Evolutionary conservation across 1,284 basidiomycete species (phyloP).

Genomic region (Ustanciosporium gigantosporum): DNA sequence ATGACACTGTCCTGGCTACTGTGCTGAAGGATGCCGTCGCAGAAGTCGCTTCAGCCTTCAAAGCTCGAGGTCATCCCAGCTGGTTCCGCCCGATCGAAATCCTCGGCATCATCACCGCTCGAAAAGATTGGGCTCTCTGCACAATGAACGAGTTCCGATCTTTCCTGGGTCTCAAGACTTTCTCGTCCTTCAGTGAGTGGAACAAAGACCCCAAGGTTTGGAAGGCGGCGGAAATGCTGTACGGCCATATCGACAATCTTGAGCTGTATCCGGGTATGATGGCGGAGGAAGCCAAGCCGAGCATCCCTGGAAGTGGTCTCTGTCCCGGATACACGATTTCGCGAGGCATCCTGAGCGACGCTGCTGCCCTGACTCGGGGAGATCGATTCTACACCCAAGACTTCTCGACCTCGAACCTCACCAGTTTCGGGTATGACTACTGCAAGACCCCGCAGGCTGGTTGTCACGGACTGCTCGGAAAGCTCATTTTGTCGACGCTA

Average conservation of each 20-base stretch:
- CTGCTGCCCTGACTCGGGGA: conserved; percentile 80
- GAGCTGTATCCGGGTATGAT: conserved; percentile 70
- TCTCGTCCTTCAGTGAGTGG: conserved; percentile 71
- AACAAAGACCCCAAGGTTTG: conserved; percentile 75
- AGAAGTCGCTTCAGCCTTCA: conserved; percentile 75
- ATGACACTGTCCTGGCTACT: conserved; percentile 73
- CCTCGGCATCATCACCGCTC: conserved; percentile 77
- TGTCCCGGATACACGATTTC: conserved; percentile 82
- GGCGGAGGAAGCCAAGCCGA: conserved; percentile 75
- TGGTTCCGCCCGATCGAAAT: conserved; percentile 77
- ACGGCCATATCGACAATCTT: conserved; percentile 70
- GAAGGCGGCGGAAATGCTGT: conserved; percentile 70
- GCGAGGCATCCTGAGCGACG: conserved; percentile 83
- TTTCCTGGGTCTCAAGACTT: conserved; percentile 40
- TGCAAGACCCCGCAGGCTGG: conserved; percentile 27
- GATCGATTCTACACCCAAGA: conserved; percentile 82
- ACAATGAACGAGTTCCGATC: conserved; percentile 82
- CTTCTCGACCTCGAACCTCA: conserved; percentile 77
- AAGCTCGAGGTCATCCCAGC: conserved; percentile 75
- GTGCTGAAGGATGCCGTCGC: conserved; percentile 56
- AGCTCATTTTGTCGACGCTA: conserved; percentile 36
- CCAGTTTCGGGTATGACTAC: conserved; percentile 61
- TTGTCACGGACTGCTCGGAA: conserved; percentile 28
- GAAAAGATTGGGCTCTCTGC: conserved; percentile 76
- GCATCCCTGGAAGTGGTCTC: conserved; percentile 73